phyloP scores from a whole-genome alignment of 768 basidiomycete species.

The Lentinus tigrinus region DNA sequence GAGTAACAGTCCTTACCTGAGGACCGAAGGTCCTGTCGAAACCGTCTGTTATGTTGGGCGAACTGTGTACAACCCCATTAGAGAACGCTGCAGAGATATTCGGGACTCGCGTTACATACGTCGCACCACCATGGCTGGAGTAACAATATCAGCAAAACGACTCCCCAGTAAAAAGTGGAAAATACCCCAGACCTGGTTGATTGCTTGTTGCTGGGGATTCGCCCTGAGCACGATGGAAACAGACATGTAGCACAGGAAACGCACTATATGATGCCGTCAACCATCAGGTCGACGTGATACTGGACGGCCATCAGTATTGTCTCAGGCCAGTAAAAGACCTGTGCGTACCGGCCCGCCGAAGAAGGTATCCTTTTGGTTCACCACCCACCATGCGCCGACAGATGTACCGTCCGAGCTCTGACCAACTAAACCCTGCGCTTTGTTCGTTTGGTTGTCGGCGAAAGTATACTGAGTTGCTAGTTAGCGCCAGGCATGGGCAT shows the following conservation, averaged over 20 bases:
- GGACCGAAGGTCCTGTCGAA: slow-evolving; percentile 32
- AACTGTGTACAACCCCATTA: not conserved
- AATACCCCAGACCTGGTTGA: slow-evolving; percentile 9
- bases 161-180: not conserved
- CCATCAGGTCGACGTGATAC: slow-evolving; percentile 19
- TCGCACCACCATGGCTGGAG: slow-evolving; percentile 12
- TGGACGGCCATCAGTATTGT: not conserved
- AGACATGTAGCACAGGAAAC: not conserved
- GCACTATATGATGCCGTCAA: slow-evolving; percentile 20
- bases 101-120: not conserved
- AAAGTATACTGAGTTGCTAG: slow-evolving; percentile 22
- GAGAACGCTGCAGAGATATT: not conserved
- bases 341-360: slow-evolving; percentile 19
- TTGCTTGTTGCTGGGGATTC: slow-evolving; percentile 12
- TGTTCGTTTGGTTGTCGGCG: slow-evolving; percentile 32
- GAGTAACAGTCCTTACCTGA: slow-evolving; percentile 8
- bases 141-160: not conserved
- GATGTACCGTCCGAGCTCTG: slow-evolving; percentile 6
- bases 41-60: slow-evolving; percentile 28
- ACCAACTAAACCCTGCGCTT: slow-evolving; percentile 26
- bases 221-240: too few species aligned
- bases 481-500: not conserved
- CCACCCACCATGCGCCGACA: slow-evolving; percentile 30
- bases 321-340: too few species aligned
- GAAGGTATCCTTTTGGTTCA: slow-evolving; percentile 28